Conservation (phyloP, 2,329 filamentous ascomycete species). For the Pseudocercospora fuligena region DNA sequence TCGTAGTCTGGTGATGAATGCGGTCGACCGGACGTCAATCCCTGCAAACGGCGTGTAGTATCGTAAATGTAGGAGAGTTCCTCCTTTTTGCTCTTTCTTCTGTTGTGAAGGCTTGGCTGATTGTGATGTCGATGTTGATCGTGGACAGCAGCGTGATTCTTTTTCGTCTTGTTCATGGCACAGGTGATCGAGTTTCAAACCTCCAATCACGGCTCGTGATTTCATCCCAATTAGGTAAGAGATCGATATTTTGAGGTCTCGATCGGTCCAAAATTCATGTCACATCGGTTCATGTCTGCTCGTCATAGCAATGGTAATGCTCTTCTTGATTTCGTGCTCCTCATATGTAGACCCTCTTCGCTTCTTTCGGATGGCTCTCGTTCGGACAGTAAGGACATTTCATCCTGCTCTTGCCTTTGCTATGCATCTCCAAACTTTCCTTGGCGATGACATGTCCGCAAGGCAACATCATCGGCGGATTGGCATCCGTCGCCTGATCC, state of each 20-base stretch:
- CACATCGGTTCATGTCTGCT: background rate
- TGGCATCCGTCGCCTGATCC: conserved; percentile 89
- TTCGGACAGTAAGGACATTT: conserved; percentile 96
- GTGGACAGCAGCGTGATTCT: too few species aligned
- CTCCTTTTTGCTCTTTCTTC: background rate
- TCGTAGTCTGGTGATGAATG: too few species aligned
- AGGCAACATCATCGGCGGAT: conserved; percentile 95
- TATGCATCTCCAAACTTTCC: conserved; percentile 79
- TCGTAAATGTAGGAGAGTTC: too few species aligned
- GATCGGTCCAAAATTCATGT: background rate
- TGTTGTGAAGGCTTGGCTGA: too few species aligned
- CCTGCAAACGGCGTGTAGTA: too few species aligned
- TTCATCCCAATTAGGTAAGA: background rate
- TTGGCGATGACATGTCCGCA: conserved; percentile 93
- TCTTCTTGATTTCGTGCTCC: background rate
- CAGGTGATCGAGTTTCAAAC: background rate
- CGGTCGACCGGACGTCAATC: too few species aligned
- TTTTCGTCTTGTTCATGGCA: background rate
- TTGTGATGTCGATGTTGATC: too few species aligned
- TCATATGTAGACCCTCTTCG: conserved; percentile 64
- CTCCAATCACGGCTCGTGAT: background rate
- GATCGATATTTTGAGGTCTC: background rate
- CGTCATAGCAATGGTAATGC: background rate
- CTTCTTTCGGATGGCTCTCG: conserved; percentile 79
- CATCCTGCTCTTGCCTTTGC: conserved; percentile 73